Evolutionary conservation across 2,329 filamentous ascomycete species (phyloP).

Genomic region (Neonectria punicea): DNA sequence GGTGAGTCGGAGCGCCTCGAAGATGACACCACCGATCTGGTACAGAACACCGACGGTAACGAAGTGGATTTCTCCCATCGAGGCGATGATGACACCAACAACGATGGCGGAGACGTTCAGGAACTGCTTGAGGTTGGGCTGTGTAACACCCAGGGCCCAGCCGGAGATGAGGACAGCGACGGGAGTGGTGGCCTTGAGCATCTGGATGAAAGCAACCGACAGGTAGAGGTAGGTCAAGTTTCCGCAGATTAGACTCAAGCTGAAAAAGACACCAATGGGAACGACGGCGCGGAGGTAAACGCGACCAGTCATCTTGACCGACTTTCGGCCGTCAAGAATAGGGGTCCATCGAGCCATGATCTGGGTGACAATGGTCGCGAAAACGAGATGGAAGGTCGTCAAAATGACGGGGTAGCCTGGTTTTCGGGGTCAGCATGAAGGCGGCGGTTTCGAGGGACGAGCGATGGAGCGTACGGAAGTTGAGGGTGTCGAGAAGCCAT

Average conservation of each 20-base stretch:
- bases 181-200: conserved; percentile 98
- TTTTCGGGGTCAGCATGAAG: conserved; percentile 31
- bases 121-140: conserved; percentile 86
- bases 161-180: conserved; percentile 91
- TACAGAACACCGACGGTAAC: conserved; percentile 81
- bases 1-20: conserved; percentile 84
- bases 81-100: conserved; percentile 92
- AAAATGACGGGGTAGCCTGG: conserved; percentile 80
- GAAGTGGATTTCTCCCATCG: conserved; percentile 95
- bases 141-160: conserved; percentile 86
- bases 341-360: conserved; percentile 89
- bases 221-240: conserved; percentile 97
- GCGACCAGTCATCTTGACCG: conserved; percentile 95
- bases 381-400: conserved; percentile 94
- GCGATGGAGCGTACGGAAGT: conserved; percentile 68
- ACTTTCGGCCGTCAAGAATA: conserved; percentile 92
- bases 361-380: conserved; percentile 95
- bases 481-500: conserved; percentile 88
- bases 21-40: conserved; percentile 81
- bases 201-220: conserved; percentile 97
- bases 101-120: conserved; percentile 96
- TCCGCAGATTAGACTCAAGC: conserved; percentile 93
- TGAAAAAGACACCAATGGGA: conserved; percentile 96
- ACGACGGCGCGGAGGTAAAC: conserved; percentile 94
- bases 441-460: conserved; percentile 5